These are phyloP conservation scores for Neonectria hederae DNA, from an alignment of 2,329 filamentous ascomycete genomes.

Conservation along the genomic window DNA sequence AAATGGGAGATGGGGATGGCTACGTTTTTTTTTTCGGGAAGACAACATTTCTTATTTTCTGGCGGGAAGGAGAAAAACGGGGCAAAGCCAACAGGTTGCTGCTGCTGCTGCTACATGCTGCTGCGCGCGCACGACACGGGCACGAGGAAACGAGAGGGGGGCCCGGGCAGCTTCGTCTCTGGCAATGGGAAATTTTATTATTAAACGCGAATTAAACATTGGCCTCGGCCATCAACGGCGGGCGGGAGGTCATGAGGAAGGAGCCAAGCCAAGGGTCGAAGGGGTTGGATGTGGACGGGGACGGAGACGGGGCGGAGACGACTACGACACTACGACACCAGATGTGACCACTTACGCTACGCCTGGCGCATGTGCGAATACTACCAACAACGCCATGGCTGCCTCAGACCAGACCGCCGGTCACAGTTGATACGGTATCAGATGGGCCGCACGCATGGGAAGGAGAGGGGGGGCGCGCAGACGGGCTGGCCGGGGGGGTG, in stretches of 20 bases:
- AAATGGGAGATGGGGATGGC: conserved; percentile 57
- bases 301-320: conserved; percentile 12
- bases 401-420: conserved; percentile 23
- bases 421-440: conserved; percentile 24
- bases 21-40: conserved; percentile 61
- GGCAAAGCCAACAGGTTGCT: conserved; percentile 46
- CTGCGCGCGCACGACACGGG: conserved; percentile 41
- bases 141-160: conserved; percentile 33
- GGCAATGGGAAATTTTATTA: conserved; percentile 44
- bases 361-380: neutral
- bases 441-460: conserved; percentile 21
- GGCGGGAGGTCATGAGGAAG: conserved; percentile 19
- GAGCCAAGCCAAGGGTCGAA: conserved; percentile 10
- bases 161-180: conserved; percentile 39
- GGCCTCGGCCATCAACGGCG: conserved; percentile 25
- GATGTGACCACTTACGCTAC: conserved; percentile 6
- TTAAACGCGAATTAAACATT: conserved; percentile 40
- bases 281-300: conserved; percentile 9
- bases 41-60: conserved; percentile 56
- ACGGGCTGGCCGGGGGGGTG: conserved; percentile 5
- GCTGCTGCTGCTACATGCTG: conserved; percentile 36
- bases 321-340: conserved; percentile 10
- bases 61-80: conserved; percentile 58
- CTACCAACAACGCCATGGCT: conserved; percentile 20
- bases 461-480: conserved; percentile 12